These are phyloP conservation scores for Populus hybrid DNA, from an alignment of 441 rosid species.

Conservation along the genomic window DNA sequence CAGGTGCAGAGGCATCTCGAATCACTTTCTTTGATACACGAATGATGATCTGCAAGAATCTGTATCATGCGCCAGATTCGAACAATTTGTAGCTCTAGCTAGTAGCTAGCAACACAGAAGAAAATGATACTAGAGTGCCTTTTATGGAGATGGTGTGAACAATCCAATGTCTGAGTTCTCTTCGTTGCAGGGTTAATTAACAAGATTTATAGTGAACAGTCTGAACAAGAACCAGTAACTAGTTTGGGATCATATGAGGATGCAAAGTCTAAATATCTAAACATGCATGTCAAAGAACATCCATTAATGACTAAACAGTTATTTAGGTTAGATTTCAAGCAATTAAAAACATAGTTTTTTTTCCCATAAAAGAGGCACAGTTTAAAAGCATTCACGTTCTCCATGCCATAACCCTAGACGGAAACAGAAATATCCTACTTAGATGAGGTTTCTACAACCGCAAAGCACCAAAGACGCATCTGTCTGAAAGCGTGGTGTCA, in stretches of 20 bases:
- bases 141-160: background rate
- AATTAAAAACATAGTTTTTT: background rate
- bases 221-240: too few relatives aligned
- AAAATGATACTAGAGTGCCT: background rate
- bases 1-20: background rate
- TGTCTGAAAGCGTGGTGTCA: background rate
- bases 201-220: background rate
- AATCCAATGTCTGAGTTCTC: background rate
- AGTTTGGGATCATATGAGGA: background rate
- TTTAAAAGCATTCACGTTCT: constrained; percentile 1
- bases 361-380: background rate
- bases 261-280: background rate
- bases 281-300: background rate
- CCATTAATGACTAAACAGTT: background rate
- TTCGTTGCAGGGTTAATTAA: background rate
- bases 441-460: constrained; percentile 1
- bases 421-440: background rate
- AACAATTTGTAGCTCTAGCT: background rate
- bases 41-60: too few relatives aligned
- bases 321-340: background rate
- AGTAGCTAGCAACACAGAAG: background rate
- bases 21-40: too few relatives aligned
- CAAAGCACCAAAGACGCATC: constrained; percentile 8
- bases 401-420: background rate
- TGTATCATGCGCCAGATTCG: background rate